phyloP scores from a whole-genome alignment of 371 early-diverging fungal species.

The Lichtheimia corymbifera region DNA sequence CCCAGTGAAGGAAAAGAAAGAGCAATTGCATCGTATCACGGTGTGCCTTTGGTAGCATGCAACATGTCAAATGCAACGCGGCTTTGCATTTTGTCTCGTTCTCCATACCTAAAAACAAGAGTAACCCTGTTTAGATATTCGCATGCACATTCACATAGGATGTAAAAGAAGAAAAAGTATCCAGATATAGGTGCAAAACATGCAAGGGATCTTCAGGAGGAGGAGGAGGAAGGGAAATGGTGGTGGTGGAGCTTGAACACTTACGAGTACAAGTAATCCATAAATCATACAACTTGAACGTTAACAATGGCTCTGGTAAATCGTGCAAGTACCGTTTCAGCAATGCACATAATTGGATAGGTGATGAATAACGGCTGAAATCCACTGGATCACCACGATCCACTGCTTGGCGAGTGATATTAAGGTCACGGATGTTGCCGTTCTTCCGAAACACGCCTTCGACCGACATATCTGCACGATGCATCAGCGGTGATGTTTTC shows the following conservation, averaged over 20 bases:
- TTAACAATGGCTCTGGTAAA: conserved; percentile 92
- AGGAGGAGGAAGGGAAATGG: no score
- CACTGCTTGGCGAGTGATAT: conserved; percentile 68
- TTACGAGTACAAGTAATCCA: conserved; percentile 72
- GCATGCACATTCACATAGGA: neutral
- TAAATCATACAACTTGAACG: conserved; percentile 80
- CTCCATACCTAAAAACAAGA: conserved; percentile 32
- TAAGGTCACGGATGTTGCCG: conserved; percentile 91
- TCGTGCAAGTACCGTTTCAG: conserved; percentile 93
- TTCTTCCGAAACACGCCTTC: conserved; percentile 98
- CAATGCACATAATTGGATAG: conserved; percentile 92
- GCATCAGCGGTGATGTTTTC: neutral
- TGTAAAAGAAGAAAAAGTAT: neutral
- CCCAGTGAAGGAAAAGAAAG: conserved; percentile 81
- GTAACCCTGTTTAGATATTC: neutral
- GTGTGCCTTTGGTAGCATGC: conserved; percentile 87
- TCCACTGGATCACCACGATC: conserved; percentile 27
- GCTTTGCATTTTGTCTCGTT: conserved; percentile 46
- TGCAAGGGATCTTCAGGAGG: neutral
- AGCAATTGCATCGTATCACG: conserved; percentile 88
- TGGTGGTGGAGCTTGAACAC: neutral
- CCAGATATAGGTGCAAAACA: conserved; percentile 10
- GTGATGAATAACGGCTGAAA: conserved; percentile 52
- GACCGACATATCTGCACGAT: conserved; percentile 72
- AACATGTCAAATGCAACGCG: conserved; percentile 75